These are phyloP conservation scores for Coniferiporia sulphurascens DNA, from an alignment of 1,284 basidiomycete genomes.

Conservation along the genomic window DNA sequence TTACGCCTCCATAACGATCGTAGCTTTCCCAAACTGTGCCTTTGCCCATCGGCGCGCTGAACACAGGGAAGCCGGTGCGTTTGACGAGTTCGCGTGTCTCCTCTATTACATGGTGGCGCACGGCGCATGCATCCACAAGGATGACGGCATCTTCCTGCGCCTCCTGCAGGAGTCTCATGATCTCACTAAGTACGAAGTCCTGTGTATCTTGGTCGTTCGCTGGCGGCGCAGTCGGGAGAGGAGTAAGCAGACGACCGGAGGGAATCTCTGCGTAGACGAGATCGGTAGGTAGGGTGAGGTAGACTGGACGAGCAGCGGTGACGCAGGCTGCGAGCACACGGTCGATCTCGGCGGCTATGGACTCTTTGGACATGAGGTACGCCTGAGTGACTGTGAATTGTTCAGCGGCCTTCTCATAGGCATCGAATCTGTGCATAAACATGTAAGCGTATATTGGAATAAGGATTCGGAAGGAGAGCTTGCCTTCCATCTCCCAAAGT, in stretches of 20 bases:
- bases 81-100: conserved; percentile 69
- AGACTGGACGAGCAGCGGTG: conserved; percentile 70
- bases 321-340: conserved; percentile 74
- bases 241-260: conserved; percentile 52
- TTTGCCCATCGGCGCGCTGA: conserved; percentile 88
- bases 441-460: background rate
- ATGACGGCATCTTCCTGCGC: conserved; percentile 62
- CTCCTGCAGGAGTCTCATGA: conserved; percentile 57
- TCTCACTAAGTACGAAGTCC: conserved; percentile 70
- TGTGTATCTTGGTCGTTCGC: conserved; percentile 59
- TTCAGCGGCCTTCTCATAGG: conserved; percentile 72
- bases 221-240: conserved; percentile 49
- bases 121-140: conserved; percentile 85
- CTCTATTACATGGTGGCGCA: conserved; percentile 70
- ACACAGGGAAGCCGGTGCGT: conserved; percentile 73
- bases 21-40: conserved; percentile 75
- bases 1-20: conserved; percentile 83
- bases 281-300: conserved; percentile 86
- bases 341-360: conserved; percentile 74
- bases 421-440: conserved; percentile 52
- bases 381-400: conserved; percentile 76
- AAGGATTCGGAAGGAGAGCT: conserved; percentile 11
- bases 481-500: conserved; percentile 82
- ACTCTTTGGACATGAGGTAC: conserved; percentile 42
- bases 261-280: conserved; percentile 71